Conservation (phyloP, 208 protist genomes). For the Leishmania lainsoni region DNA sequence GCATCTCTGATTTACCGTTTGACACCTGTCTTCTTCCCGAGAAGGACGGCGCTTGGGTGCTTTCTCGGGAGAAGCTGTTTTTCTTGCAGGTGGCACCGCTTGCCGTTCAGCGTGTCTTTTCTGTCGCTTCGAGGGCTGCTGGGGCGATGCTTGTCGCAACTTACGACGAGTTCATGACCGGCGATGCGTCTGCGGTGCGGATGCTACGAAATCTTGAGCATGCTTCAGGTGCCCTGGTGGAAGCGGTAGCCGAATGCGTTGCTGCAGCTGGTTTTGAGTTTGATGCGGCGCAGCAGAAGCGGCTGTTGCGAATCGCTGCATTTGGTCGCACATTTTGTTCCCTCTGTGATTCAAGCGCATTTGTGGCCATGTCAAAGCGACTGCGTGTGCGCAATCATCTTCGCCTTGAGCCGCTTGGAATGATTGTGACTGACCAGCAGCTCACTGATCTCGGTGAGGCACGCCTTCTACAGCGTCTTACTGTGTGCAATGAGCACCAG, state of each 20-base stretch:
- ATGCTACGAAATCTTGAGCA: slow-evolving; percentile 73
- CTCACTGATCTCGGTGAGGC: slow-evolving; percentile 60
- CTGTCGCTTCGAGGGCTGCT: slow-evolving; percentile 58
- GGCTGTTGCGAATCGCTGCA: slow-evolving; percentile 88
- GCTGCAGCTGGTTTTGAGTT: slow-evolving; percentile 87
- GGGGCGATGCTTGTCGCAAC: slow-evolving; percentile 65
- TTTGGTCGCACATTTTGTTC: slow-evolving; percentile 95
- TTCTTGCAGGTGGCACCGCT: slow-evolving; percentile 69
- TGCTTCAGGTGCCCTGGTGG: slow-evolving; percentile 43
- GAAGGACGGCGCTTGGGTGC: slow-evolving; percentile 62
- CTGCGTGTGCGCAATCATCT: slow-evolving; percentile 93
- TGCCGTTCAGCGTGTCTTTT: slow-evolving; percentile 68
- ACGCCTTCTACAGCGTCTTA: slow-evolving; percentile 77
- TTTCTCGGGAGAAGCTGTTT: slow-evolving; percentile 51
- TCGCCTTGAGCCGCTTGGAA: slow-evolving; percentile 58
- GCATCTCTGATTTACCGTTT: slow-evolving; percentile 58
- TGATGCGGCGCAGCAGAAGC: slow-evolving; percentile 69
- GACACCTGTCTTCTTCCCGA: slow-evolving; percentile 56
- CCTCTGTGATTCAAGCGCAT: slow-evolving; percentile 73
- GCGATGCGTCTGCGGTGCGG: slow-evolving; percentile 62
- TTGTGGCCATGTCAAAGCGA: slow-evolving; percentile 76
- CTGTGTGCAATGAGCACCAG: slow-evolving; percentile 81
- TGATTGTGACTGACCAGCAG: slow-evolving; percentile 91
- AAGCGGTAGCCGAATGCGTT: slow-evolving; percentile 91
- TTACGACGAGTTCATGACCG: slow-evolving; percentile 83